phyloP scores from a whole-genome alignment of 2,329 filamentous ascomycete species.

The Oidium heveae region DNA sequence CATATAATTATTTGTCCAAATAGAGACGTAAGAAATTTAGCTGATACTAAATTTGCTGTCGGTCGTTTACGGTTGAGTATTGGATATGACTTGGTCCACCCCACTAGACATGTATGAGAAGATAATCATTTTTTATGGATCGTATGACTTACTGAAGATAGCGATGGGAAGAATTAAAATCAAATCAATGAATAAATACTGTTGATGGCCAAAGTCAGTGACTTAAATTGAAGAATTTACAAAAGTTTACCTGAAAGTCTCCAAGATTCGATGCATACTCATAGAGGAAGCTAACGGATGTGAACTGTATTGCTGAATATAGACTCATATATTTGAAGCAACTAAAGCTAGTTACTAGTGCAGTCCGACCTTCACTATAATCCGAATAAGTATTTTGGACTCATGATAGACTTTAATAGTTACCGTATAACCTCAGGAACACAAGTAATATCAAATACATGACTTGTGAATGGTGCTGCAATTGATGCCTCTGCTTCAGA shows the following conservation, averaged over 20 bases:
- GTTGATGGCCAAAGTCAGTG: neutral
- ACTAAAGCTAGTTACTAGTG: conserved; percentile 93
- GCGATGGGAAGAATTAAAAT: conserved; percentile 83
- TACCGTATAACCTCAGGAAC: conserved; percentile 75
- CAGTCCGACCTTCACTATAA: conserved; percentile 58
- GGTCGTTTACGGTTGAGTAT: conserved; percentile 61
- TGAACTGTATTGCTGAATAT: conserved; percentile 98
- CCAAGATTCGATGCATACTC: conserved; percentile 81
- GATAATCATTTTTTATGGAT: neutral
- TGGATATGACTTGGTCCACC: conserved; percentile 72
- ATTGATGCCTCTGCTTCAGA: conserved; percentile 96
- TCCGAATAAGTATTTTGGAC: conserved; percentile 3
- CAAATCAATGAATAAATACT: conserved; percentile 88
- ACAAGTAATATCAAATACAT: conserved; percentile 88
- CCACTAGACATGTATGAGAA: conserved; percentile 41
- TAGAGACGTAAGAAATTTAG: conserved; percentile 74
- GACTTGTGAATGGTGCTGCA: conserved; percentile 89
- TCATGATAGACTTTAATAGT: conserved; percentile 5
- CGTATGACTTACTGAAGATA: conserved; percentile 46
- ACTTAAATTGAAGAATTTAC: neutral
- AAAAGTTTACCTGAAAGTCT: conserved; percentile 49
- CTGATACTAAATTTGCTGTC: conserved; percentile 72
- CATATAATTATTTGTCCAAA: conserved; percentile 72
- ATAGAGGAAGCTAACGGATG: conserved; percentile 87
- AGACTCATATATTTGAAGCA: conserved; percentile 99